Evolutionary conservation across 2,329 filamentous ascomycete genomes (phyloP).

Genomic region (Colletotrichum coccodes): DNA sequence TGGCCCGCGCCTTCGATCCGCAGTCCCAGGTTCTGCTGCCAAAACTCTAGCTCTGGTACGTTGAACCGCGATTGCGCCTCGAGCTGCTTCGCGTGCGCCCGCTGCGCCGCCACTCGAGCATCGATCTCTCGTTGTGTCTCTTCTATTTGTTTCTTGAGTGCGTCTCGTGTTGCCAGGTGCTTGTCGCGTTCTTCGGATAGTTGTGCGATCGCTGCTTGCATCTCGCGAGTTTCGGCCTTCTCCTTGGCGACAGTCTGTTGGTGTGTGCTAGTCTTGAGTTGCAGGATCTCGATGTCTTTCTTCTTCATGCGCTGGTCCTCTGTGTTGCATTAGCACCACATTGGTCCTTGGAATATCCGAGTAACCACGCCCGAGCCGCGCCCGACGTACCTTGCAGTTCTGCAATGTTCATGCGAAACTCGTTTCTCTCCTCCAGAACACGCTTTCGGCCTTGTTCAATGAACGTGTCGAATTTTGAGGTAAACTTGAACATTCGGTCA

Average conservation of each 20-base stretch:
- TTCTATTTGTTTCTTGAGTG: constrained; percentile 69
- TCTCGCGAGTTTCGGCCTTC: constrained; percentile 79
- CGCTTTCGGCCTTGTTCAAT: constrained; percentile 92
- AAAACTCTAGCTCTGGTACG: constrained; percentile 92
- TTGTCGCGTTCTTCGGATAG: constrained; percentile 70
- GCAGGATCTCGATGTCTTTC: constrained; percentile 85
- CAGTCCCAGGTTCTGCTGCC: constrained; percentile 90
- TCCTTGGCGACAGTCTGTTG: constrained; percentile 82
- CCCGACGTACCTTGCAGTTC: constrained; percentile 83
- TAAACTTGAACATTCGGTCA: constrained; percentile 95
- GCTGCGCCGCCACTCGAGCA: constrained; percentile 75
- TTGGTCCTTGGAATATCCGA: too few species aligned
- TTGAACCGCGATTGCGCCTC: constrained; percentile 90
- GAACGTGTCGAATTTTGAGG: constrained; percentile 88
- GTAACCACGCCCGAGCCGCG: too few species aligned
- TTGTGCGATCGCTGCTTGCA: constrained; percentile 70
- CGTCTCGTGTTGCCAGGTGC: constrained; percentile 66
- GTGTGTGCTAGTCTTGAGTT: constrained; percentile 76
- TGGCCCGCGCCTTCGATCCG: constrained; percentile 89
- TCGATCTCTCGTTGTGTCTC: constrained; percentile 78
- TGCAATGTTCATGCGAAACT: constrained; percentile 89
- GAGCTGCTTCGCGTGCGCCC: constrained; percentile 76
- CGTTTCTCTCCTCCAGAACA: constrained; percentile 91
- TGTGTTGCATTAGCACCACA: constrained; percentile 49
- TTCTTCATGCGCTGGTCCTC: constrained; percentile 93